Base-by-base conservation (phyloP, 2,329 filamentous ascomycete species). In the Neonectria ditissima region DNA sequence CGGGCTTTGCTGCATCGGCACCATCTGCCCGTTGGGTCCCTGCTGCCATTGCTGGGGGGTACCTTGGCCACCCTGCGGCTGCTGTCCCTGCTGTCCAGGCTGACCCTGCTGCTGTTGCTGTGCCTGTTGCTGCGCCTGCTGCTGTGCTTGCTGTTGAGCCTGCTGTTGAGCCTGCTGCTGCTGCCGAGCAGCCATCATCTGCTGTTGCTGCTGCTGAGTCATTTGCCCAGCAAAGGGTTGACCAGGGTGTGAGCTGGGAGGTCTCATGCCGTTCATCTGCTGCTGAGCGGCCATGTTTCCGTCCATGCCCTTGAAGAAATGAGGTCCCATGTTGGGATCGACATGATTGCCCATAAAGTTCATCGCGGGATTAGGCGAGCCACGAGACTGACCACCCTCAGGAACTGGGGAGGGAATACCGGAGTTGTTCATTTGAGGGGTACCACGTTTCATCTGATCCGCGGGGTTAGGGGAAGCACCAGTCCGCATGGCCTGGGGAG, bases 371-470 rank as follows among this genome's bases (percentile, higher is more conserved):
- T 84, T 89, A 53, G 90, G 90, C 62, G 90, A 92, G 78, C 84
- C 87, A 72, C 84, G 86, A 63, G 87, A 92, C 81, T 86, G 89
- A 14, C 81, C 83, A 30, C 88, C 90, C 74, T 92, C 92, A 3
- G 90, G 90, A 65, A 92, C 83, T 8, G 89, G 91, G 24, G 90
- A 93, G 24, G 91, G 90, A 68, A 93, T 88, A 59, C 86, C 88
- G 39, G 86, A 86, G 62, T 87, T 87, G 72, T 87, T 87, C 85
- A 93, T 89, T 77, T 92, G 91, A 26, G 91, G 91, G 26, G 90
- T 92, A 53, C 88, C 88, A 54, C 92, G 89, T 83, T 92, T 93
- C 85, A 93, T 93, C 79, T 92, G 90, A 65, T 94, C 92, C 47
- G 86, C 83, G 22, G 92, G 91, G 75, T 92, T 94, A 37, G 92